These are phyloP conservation scores for Avena eriantha DNA, from an alignment of 176 grass and related monocot species.

Conservation along the genomic window DNA sequence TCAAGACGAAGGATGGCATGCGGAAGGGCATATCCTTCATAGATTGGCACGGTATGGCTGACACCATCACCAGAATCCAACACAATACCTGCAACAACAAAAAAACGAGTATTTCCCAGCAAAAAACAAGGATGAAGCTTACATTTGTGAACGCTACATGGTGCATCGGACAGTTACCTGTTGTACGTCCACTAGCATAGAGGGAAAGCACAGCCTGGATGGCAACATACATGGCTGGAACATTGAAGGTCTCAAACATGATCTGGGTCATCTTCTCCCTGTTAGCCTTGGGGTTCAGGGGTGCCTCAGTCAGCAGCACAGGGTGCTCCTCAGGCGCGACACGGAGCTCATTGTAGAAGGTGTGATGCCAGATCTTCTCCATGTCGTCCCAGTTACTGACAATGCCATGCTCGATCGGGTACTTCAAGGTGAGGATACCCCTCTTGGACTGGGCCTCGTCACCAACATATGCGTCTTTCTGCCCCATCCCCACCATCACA, in stretches of 20 bases:
- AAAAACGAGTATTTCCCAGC: background rate
- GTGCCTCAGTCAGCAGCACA: conserved; percentile 46
- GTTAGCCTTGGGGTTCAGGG: conserved; percentile 59
- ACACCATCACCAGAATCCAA: conserved; percentile 61
- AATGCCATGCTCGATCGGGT: conserved; percentile 56
- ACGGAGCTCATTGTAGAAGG: conserved; percentile 58
- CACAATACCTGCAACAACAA: conserved; percentile 51
- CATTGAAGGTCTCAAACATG: conserved; percentile 57
- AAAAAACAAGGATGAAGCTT: conserved; percentile 3
- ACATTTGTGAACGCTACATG: background rate
- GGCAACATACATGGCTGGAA: conserved; percentile 55
- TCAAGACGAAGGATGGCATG: conserved; percentile 56
- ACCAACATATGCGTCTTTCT: conserved; percentile 54
- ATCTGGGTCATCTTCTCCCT: conserved; percentile 63
- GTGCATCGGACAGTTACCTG: conserved; percentile 26
- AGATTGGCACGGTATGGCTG: conserved; percentile 58
- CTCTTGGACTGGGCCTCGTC: conserved; percentile 57
- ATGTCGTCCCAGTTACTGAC: conserved; percentile 63
- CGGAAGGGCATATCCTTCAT: conserved; percentile 57
- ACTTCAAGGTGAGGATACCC: conserved; percentile 56
- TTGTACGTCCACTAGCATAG: conserved; percentile 60
- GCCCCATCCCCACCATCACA: conserved; percentile 62
- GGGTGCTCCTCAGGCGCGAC: conserved; percentile 53
- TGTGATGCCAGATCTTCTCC: conserved; percentile 65
- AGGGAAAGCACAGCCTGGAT: conserved; percentile 58